Conservation (phyloP, 2,329 filamentous ascomycete species). For the Fusarium beomiforme region DNA sequence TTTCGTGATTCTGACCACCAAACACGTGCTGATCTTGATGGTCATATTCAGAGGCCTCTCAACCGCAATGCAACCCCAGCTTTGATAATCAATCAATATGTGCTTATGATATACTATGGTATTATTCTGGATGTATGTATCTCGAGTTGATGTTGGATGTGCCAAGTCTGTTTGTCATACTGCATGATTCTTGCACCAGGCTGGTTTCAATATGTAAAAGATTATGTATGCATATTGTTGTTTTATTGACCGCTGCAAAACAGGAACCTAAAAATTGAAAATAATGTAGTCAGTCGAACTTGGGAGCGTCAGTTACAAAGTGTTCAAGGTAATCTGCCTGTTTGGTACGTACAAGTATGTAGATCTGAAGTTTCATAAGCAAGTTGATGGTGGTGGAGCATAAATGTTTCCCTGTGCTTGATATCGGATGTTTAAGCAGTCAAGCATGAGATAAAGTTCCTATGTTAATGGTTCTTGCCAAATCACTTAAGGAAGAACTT, state of each 20-base stretch:
- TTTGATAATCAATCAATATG: background rate
- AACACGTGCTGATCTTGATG: constrained; percentile 28
- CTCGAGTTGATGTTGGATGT: background rate
- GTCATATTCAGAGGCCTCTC: background rate
- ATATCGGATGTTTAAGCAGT: no score
- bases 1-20: background rate
- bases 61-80: background rate
- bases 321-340: no score
- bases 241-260: background rate
- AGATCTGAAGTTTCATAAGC: no score
- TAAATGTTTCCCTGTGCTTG: no score
- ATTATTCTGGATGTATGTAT: background rate
- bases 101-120: background rate
- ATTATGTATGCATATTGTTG: background rate
- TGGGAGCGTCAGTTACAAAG: no score
- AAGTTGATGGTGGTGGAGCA: no score
- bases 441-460: no score
- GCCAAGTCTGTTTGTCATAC: background rate
- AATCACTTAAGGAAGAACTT: background rate
- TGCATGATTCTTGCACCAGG: background rate
- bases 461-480: no score
- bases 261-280: background rate
- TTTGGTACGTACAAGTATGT: no score
- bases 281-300: no score
- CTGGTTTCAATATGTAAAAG: background rate